phyloP scores from a whole-genome alignment of 2,329 filamentous ascomycete species.

The Neofusicoccum umdonicola region DNA sequence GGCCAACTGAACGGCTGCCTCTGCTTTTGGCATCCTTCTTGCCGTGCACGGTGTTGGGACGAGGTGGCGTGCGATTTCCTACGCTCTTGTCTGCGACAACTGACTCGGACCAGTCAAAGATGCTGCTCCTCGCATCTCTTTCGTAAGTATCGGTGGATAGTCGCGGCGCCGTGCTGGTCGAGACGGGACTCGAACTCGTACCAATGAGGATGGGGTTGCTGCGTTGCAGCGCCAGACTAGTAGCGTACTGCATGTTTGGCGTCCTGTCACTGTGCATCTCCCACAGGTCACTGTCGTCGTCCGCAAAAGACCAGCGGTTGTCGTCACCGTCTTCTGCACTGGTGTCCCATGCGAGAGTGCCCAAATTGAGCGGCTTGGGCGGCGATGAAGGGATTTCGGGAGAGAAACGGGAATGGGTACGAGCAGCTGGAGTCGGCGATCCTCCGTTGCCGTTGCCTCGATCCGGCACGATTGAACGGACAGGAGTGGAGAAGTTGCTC shows the following conservation, averaged over 20 bases:
- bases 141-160: slow-evolving; percentile 33
- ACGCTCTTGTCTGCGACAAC: slow-evolving; percentile 59
- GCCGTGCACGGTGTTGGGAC: slow-evolving; percentile 72
- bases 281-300: slow-evolving; percentile 35
- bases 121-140: slow-evolving; percentile 56
- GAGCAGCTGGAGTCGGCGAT: slow-evolving; percentile 31
- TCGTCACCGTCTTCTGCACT: slow-evolving; percentile 37
- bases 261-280: slow-evolving; percentile 38
- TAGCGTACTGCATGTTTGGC: slow-evolving; percentile 29
- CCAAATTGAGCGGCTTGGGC: slow-evolving; percentile 42
- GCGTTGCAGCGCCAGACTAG: slow-evolving; percentile 33
- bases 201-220: slow-evolving; percentile 31
- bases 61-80: slow-evolving; percentile 55
- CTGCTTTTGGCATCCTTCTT: slow-evolving; percentile 70
- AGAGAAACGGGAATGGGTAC: slow-evolving; percentile 38
- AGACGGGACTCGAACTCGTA: slow-evolving; percentile 30
- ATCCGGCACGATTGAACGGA: slow-evolving; percentile 36
- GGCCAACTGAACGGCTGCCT: slow-evolving; percentile 65
- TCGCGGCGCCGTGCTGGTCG: background rate
- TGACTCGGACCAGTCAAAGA: slow-evolving; percentile 77
- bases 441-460: slow-evolving; percentile 35
- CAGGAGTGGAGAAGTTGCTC: slow-evolving; percentile 45
- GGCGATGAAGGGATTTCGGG: slow-evolving; percentile 45
- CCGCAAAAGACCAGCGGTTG: slow-evolving; percentile 42
- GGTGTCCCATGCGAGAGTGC: slow-evolving; percentile 41